These are phyloP conservation scores for Solanum clarkiae DNA, from an alignment of 257 asterid genomes.

Conservation along the genomic window DNA sequence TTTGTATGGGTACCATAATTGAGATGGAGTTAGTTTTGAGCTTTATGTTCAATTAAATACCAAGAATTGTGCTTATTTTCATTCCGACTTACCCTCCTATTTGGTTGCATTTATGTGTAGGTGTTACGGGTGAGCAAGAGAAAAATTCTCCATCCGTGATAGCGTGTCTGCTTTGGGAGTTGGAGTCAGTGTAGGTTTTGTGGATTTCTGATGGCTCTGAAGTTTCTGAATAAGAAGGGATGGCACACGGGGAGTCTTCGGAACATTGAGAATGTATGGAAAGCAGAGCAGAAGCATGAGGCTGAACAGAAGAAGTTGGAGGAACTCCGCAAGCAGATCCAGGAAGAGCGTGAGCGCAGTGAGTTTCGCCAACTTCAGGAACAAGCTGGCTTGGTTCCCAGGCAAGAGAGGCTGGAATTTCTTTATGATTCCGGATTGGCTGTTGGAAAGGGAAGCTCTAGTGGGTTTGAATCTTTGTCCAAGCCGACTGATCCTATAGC, in stretches of 20 bases:
- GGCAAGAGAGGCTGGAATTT: constrained; percentile 91
- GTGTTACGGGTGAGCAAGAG: not conserved
- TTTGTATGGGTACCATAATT: not conserved
- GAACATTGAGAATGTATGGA: constrained; percentile 96
- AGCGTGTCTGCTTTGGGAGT: not conserved
- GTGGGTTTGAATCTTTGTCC: constrained; percentile 51
- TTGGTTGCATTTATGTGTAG: not conserved
- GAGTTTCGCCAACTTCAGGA: constrained; percentile 90
- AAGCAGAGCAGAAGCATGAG: constrained; percentile 96
- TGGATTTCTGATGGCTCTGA: constrained; percentile 40
- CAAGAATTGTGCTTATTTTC: not conserved
- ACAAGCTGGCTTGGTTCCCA: constrained; percentile 89
- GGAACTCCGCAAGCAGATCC: constrained; percentile 91
- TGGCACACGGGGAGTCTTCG: constrained; percentile 99
- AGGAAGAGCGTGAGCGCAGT: constrained; percentile 81
- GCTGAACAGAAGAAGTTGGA: constrained; percentile 88
- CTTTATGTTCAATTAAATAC: not conserved
- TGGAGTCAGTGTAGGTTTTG: not conserved
- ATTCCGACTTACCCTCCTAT: not conserved
- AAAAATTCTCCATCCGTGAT: not conserved
- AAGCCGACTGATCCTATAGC: constrained; percentile 34
- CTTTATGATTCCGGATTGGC: constrained; percentile 93
- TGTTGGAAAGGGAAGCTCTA: constrained; percentile 66
- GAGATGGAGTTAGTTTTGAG: not conserved
- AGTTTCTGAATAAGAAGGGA: constrained; percentile 95